Base-by-base conservation (phyloP, 495 filamentous ascomycete genomes). In the Penicillium daleae region DNA sequence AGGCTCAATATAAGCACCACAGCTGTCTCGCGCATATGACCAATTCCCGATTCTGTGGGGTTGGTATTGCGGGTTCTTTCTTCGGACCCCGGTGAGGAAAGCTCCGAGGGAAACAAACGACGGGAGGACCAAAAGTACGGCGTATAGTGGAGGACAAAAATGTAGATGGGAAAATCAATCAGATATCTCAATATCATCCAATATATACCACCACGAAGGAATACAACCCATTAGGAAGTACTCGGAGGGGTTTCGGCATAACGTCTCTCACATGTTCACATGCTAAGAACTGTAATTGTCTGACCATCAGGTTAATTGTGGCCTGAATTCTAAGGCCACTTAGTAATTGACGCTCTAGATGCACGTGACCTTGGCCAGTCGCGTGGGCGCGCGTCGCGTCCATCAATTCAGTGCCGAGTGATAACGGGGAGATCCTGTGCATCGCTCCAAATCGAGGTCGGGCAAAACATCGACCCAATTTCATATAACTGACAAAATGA, bases 401-500 rank as follows among this genome's bases (percentile, higher is more conserved):
- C 22, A 42, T 32, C 60, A 60, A 62, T 62, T 69, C 61, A 62
- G 59, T 60, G 51, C 35, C 21, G 32, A 22, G 51, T 24, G 59
- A 65, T 67, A 51, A 40, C 48, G 58, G 35, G 42, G 42, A 44
- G 52, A 52, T 63, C 49, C 33, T 44, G 35, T 6, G 22, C 51
- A 46, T 26, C 10, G 24, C 44, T 50, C 31, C 35, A 58, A n/a
- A 27, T 37, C 21, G 56, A 8, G 48, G 17, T 57, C n/a, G 27
- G 40, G 39, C 54, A 39, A 24, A 40, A 48, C 22, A 31, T 57
- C 29, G 13, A 57, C 56, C 29, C 27, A 51, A 40, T 6, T 22
- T 31, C 19, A 48, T 35, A 35, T 21, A 24, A 54, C 60, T 33
- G 52, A 26, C 73, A 85, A 51, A 49, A 94, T 94, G 90, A 87